Percentiles rank a stretch among this genome's conserved stretches.
Conservation (phyloP, 1,284 basidiomycete genomes). For the Ceratobasidium sp. region DNA sequence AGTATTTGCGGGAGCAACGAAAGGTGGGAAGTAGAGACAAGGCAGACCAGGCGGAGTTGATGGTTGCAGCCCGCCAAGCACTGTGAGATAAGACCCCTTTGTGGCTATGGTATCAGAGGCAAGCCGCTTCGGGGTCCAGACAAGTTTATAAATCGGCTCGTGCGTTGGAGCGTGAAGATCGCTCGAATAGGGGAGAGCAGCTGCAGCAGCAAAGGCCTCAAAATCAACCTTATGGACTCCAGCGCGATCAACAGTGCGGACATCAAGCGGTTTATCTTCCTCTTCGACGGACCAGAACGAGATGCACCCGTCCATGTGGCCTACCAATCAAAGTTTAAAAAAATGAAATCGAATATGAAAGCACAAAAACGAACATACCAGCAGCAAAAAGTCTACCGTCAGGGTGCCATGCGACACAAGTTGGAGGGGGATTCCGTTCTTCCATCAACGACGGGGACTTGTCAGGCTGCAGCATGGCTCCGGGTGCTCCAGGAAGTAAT, state of each 20-base stretch:
- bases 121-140: conserved; percentile 70
- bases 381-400: conserved; percentile 63
- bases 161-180: conserved; percentile 55
- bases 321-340: conserved; percentile 71
- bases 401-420: conserved; percentile 75
- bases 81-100: conserved; percentile 73
- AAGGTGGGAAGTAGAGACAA: conserved; percentile 78
- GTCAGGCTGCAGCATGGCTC: conserved; percentile 74
- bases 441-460: conserved; percentile 50
- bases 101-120: conserved; percentile 1
- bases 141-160: conserved; percentile 91
- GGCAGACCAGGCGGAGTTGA: conserved; percentile 76
- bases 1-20: conserved; percentile 64
- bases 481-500: conserved; percentile 72
- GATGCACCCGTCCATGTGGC: conserved; percentile 88
- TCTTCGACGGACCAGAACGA: conserved; percentile 90
- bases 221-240: conserved; percentile 52
- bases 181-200: conserved; percentile 56
- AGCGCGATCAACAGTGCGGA: conserved; percentile 74
- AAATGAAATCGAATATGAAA: neutral
- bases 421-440: conserved; percentile 73
- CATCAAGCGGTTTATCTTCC: conserved; percentile 82
- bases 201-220: conserved; percentile 55
- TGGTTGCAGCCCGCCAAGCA: conserved; percentile 80
- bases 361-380: neutral